Base-by-base conservation (phyloP, 2,329 filamentous ascomycete genomes). In the Monilinia fructigena region DNA sequence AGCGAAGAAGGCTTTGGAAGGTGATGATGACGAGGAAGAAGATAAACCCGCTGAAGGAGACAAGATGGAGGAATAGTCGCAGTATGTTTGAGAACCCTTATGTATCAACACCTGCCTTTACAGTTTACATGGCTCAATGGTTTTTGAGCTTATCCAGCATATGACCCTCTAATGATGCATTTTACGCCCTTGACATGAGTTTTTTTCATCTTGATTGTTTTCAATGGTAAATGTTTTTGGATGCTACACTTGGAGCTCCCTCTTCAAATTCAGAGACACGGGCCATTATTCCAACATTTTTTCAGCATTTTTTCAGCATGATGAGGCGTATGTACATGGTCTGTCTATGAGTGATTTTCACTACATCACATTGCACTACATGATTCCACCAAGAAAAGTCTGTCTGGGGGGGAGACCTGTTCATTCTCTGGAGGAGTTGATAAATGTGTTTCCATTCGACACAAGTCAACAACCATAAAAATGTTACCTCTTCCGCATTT, bases 1-100 rank as follows among this genome's bases (percentile, higher is more conserved):
- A 80, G 95, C 95, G 62, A 96, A 95, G 87, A 93, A 92, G 80
- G 87, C 91, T 63, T 82, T 97, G 73, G 93, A 96, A 74, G 90
- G 88, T 38, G 92, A 97, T 31, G 93, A 96, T 69, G 89, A 90
- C 67, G 86, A 89, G 14, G 92, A 94, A 53, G 91, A 95, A 20
- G 82, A 83, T 68, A 83, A 85, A 76, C 82, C 85, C 73, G 83
- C 85, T 12, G 86, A 85, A 73, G 80, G 76, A 40, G 90, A 93
- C 75, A 92, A 91, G 83, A 97, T 97, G 93, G 90, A 96, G 81
- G 92, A 95, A 79, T 96, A 89, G 79, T 78, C 61, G 60, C 60
- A 53, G 31, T 42, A 48, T 69, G 70, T 66, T 69, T 71, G 69
- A 67, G 58, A 68, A 66, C 54, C 68, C 69, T 70, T 68, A 67